Percentiles rank a stretch among this genome's conserved stretches.
These are phyloP conservation scores for Penicillium sp. DNA, from an alignment of 2,329 filamentous ascomycete species.

Conservation along the genomic window DNA sequence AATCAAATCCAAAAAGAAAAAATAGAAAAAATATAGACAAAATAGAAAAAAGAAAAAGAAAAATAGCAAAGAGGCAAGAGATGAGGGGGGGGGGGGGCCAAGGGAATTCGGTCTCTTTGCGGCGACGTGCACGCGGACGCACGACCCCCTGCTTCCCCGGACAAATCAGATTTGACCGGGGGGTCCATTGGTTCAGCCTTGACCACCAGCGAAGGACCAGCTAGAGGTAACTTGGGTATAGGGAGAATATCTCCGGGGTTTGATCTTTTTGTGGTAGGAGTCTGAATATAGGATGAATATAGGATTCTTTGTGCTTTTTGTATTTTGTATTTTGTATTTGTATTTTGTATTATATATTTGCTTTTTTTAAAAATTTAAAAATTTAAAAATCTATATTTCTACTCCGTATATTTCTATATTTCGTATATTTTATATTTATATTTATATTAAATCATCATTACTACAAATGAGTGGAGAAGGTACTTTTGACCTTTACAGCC, in stretches of 20 bases:
- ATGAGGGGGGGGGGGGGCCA: conserved; percentile 20
- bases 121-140: conserved; percentile 36
- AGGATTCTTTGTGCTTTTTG: neutral
- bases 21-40: neutral
- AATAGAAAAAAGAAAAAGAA: neutral
- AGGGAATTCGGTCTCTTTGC: conserved; percentile 32
- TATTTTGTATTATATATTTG: too few relatives aligned
- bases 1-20: neutral
- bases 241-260: conserved; percentile 8
- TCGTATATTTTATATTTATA: neutral
- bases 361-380: too few relatives aligned
- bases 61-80: conserved; percentile 6
- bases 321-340: neutral
- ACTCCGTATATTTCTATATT: neutral
- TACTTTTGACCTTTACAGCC: conserved; percentile 33
- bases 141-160: conserved; percentile 36
- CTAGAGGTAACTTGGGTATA: conserved; percentile 9
- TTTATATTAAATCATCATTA: neutral
- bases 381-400: too few relatives aligned
- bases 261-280: neutral
- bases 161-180: conserved; percentile 29
- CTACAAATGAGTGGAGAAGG: conserved; percentile 17
- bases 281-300: too few relatives aligned
- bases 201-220: neutral
- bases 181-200: conserved; percentile 7